Evolutionary conservation across 345 rosid genomes (phyloP).

Genomic region (Eucalyptus cloeziana): DNA sequence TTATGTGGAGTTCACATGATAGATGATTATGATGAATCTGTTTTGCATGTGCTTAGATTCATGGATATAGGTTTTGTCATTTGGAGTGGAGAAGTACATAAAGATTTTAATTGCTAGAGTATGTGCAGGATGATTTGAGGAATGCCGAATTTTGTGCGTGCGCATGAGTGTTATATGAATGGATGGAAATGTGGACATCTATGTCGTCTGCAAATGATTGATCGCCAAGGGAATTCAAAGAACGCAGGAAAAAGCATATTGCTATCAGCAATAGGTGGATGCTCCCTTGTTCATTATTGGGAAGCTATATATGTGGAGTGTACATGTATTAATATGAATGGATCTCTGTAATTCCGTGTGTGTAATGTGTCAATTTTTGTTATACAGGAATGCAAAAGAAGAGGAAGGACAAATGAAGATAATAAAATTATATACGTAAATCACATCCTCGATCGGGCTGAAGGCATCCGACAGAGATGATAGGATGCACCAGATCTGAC

Average conservation of each 20-base stretch:
- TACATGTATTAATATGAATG: neutral
- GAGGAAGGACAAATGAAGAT: neutral
- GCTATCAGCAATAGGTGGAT: neutral
- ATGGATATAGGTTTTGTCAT: neutral
- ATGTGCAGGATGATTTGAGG: neutral
- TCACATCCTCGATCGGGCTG: neutral
- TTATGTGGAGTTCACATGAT: neutral
- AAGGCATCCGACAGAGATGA: neutral
- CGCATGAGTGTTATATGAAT: neutral
- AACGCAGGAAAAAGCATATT: neutral
- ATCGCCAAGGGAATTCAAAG: neutral
- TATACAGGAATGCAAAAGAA: neutral
- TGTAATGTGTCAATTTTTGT: neutral
- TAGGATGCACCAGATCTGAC: neutral
- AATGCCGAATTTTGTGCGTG: neutral
- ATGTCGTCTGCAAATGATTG: neutral
- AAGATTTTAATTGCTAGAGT: neutral
- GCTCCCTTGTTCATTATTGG: neutral
- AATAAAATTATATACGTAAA: neutral
- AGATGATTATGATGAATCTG: neutral
- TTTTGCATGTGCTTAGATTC: neutral
- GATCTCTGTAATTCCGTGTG: neutral
- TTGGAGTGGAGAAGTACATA: neutral
- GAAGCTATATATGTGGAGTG: neutral
- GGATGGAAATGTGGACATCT: neutral